Base-by-base conservation (phyloP, 306 rosid species). In the Sesbania bispinosa region DNA sequence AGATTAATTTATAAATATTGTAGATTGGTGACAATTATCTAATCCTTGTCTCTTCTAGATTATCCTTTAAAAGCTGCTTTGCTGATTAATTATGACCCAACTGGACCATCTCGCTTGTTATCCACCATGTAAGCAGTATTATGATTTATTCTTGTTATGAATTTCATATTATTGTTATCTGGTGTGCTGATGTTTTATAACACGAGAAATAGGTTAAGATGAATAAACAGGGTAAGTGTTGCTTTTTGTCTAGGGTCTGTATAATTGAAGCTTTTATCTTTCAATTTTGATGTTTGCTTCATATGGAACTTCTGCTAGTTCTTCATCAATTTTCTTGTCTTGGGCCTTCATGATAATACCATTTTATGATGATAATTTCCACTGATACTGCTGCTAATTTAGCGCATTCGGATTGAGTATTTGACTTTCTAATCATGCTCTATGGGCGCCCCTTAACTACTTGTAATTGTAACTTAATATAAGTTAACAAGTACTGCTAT, bases 21-120 rank as follows among this genome's bases (percentile, higher is more conserved):
- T 67, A 35, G 42, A 50, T 27, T 41, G 6, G 16, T 71, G 3
- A 15, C 15, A 24, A 30, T 60, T 14, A 11, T 62, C 32, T 30
- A 14, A 62, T 63, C 6, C 45, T 54, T 23, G 29, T 48, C 13
- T 71, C 16, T 77, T 77, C 61, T 62, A 87, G 96, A 69, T 26
- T 75, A 81, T 72, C 89, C 96, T 43, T 67, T 88, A 52, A 90
- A 93, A 81, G 92, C 92, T 61, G 98, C 97, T 75, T 42, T 93
- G 81, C 83, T 90, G 18, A 77, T 93, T 48, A 88, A 93, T 69
- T 81, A 84, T 63, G 98, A 93, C 23, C 97, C 98, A 24, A 87
- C 93, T 51, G 96, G 92, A 77, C 94, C 97, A 0, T 93, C 98
- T 62, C 97, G 97, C 57, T 83, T 93, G 78, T 71, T 88, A 69